Percentiles rank a stretch among this genome's conserved stretches.
Evolutionary conservation across 2,329 filamentous ascomycete genomes (phyloP).

Genomic region (Penicillium sumatraense): DNA sequence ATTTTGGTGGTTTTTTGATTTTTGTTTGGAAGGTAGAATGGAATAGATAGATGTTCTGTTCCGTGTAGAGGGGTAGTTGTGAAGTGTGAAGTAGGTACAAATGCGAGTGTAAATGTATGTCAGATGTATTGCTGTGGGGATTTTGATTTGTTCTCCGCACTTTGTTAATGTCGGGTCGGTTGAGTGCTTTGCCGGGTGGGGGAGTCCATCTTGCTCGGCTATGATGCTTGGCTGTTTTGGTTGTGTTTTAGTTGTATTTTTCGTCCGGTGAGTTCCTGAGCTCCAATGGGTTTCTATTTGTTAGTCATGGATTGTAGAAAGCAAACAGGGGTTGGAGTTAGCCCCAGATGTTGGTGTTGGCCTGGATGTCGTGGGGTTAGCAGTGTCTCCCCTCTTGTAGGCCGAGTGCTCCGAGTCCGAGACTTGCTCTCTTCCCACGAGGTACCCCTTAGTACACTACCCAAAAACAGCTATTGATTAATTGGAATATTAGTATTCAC

Average conservation of each 20-base stretch:
- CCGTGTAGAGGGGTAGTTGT: too few relatives aligned
- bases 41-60: background rate
- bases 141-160: constrained; percentile 16
- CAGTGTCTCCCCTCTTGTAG: too few relatives aligned
- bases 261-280: background rate
- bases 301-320: background rate
- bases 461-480: too few relatives aligned
- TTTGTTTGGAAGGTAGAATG: background rate
- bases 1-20: constrained; percentile 23
- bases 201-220: background rate
- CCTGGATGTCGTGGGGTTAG: background rate
- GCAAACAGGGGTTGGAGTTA: too few relatives aligned
- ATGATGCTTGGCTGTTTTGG: background rate
- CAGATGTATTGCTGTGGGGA: background rate
- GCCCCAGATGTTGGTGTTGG: too few relatives aligned
- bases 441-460: too few relatives aligned
- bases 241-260: background rate
- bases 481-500: too few relatives aligned
- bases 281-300: background rate
- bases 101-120: background rate
- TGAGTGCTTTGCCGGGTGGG: constrained; percentile 26
- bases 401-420: too few relatives aligned
- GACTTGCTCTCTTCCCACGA: too few relatives aligned
- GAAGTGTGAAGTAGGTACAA: background rate
- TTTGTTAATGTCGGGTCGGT: constrained; percentile 11